These are phyloP conservation scores for Austropuccinia psidii DNA, from an alignment of 1,284 basidiomycete genomes.

Conservation along the genomic window DNA sequence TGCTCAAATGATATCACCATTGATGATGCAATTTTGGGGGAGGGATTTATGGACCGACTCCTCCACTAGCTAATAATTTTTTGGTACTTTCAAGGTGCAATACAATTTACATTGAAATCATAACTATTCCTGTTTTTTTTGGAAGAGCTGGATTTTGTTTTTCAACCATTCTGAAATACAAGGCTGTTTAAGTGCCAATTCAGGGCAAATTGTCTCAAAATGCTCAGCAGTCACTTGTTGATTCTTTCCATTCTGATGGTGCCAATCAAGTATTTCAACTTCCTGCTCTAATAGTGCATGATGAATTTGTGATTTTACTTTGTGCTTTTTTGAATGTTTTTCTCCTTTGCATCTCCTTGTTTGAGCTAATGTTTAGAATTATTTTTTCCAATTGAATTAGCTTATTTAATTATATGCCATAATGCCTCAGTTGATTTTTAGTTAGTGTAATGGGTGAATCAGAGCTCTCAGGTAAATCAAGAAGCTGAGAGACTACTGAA, in stretches of 20 bases:
- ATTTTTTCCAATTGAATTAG: no score
- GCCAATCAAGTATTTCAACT: conserved; percentile 31
- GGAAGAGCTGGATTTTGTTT: neutral
- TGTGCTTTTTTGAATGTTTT: no score
- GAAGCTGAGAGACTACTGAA: no score
- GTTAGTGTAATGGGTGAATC: no score
- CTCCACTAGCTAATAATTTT: neutral
- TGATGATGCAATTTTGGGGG: neutral
- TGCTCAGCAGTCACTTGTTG: conserved; percentile 5
- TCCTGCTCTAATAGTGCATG: conserved; percentile 7
- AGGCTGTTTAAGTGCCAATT: conserved; percentile 20
- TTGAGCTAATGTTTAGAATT: no score
- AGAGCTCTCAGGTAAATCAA: no score
- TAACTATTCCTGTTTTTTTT: neutral
- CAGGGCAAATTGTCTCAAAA: neutral
- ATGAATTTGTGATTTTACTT: no score
- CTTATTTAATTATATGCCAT: no score
- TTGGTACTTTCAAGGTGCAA: neutral
- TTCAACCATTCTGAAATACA: conserved; percentile 24
- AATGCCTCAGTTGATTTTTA: no score
- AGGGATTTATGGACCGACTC: neutral
- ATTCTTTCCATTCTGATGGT: conserved; percentile 17
- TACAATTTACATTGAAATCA: neutral
- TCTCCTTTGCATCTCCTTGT: no score
- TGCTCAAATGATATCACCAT: neutral